Evolutionary conservation across 176 grass and related monocot species (phyloP), one percentile per base, ranked within the genome.

Genomic region (Thinopyrum elongatum): DNA sequence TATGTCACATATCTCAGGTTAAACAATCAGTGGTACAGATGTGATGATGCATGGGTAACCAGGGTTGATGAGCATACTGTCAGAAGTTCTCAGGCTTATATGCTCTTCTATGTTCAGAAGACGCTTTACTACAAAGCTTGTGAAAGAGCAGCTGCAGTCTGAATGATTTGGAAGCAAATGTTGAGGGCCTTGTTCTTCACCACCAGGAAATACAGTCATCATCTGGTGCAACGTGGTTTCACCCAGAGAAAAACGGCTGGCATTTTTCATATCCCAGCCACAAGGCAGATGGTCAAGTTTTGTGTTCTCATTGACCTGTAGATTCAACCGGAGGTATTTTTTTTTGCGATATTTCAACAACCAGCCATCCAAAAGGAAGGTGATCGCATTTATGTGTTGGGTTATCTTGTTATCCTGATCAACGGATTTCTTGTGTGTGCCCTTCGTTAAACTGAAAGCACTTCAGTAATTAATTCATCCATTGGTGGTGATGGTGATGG

Each of bases 91-190:
- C 97, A 99, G 57, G 97, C 97, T 9, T 96, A 99, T 83, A 99
- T 99, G 97, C 92, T 99, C 59, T 99, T 94, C 82, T 99, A 99
- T 90, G 97, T 99, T 68, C 97, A 96, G 88, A 96, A 94, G 87
- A 91, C 91, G 38, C 84, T 99, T 65, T 92, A 92, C 74, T 99
- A 99, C 38, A 94, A 93, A 80, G 94, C 94, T 59, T 88, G 97
- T 86, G 94, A 90, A 89, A 87, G 73, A 84, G 85, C 70, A 70
- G 77, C 69, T 10, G 63, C 39, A 12, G 62, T 88, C 47, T 91
- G 70, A 75, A 21, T 51, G 72, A 84, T 76, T 55, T 83, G 75
- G 69, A 35, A 41, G 0, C 68, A 70, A 49, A 25, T 16, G 63
- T 64, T 16, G 47, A 61, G 79, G 53, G 28, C 28, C 47, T 46